phyloP scores from a whole-genome alignment of 306 rosid genomes.

The Glycine tomentella region DNA sequence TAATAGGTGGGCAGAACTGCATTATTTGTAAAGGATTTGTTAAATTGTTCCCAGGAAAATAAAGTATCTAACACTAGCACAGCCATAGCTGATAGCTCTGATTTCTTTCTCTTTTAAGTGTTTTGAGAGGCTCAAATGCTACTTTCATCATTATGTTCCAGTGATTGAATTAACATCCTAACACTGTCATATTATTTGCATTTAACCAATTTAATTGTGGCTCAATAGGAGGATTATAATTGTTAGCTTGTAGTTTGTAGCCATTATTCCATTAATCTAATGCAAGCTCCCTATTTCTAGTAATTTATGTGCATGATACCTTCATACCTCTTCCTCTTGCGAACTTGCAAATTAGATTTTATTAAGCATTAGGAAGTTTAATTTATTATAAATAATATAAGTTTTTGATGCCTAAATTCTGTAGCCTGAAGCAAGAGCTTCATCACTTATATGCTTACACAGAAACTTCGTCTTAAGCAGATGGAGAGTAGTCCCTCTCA shows the following conservation, averaged over 20 bases:
- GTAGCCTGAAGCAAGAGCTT: not conserved
- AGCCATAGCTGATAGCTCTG: not conserved
- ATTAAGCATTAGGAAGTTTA: not conserved
- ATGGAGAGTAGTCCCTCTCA: not conserved
- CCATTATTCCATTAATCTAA: not conserved
- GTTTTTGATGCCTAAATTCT: not conserved
- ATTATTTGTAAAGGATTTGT: slow-evolving; percentile 28
- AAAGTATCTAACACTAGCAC: slow-evolving; percentile 13
- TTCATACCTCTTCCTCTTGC: not conserved
- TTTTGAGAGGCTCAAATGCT: slow-evolving; percentile 7
- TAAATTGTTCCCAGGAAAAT: not conserved
- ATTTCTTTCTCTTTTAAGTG: not conserved
- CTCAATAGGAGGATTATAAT: not conserved
- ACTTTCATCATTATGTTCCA: slow-evolving; percentile 19
- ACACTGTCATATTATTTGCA: not conserved
- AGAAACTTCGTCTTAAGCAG: no score
- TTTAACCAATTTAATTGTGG: not conserved
- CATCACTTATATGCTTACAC: not conserved
- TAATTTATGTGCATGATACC: not conserved
- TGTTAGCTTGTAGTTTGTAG: not conserved
- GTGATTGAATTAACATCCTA: slow-evolving; percentile 1
- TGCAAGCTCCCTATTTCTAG: slow-evolving; percentile 8
- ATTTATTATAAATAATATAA: not conserved
- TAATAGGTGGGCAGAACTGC: slow-evolving; percentile 17
- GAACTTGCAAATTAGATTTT: not conserved